Conservation (phyloP, 352 stramenopile genomes). For the Thraustotheca clavata region DNA sequence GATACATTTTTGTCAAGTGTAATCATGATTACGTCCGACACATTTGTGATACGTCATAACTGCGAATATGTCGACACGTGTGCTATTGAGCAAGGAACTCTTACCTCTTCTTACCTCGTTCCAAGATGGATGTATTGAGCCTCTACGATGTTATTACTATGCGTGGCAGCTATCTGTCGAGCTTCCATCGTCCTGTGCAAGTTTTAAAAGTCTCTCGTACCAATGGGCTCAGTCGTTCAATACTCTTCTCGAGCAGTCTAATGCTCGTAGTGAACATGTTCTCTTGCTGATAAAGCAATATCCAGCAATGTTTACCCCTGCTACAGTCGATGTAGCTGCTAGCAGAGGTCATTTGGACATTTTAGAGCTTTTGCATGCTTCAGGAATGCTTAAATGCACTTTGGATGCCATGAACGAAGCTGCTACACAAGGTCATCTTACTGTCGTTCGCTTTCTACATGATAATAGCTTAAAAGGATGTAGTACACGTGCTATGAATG, state of each 20-base stretch:
- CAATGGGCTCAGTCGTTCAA: neutral
- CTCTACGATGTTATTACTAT: neutral
- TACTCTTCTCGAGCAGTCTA: neutral
- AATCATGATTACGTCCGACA: too few relatives aligned
- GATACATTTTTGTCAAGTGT: too few relatives aligned
- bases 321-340: neutral
- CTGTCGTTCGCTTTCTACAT: conserved; percentile 13
- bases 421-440: conserved; percentile 2
- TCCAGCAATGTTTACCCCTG: neutral
- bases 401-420: conserved; percentile 14
- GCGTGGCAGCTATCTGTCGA: neutral
- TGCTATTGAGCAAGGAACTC: neutral
- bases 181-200: neutral
- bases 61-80: too few relatives aligned
- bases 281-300: neutral
- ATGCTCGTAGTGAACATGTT: neutral
- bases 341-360: neutral
- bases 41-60: too few relatives aligned
- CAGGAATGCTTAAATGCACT: neutral
- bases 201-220: neutral
- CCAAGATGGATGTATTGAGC: neutral
- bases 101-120: neutral
- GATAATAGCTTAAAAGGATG: neutral
- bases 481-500: conserved; percentile 8
- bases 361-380: neutral